Evolutionary conservation across 140 eudicot genomes (phyloP), one percentile per base, ranked within the genome.

Genomic region (Flaveria floridana): DNA sequence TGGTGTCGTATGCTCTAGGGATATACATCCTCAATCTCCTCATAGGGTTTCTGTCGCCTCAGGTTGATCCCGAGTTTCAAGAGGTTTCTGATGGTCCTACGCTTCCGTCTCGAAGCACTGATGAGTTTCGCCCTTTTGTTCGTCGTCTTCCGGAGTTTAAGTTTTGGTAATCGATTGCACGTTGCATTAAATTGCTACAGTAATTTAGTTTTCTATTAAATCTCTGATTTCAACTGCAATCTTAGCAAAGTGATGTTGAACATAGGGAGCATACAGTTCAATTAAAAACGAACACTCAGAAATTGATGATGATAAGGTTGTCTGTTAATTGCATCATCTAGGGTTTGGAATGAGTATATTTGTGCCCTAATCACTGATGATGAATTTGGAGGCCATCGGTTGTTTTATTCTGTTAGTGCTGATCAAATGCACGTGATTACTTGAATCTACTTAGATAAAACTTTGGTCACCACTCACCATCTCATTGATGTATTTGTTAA

Each of bases 71-170:
- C 9, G 87, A 85, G 64, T 75, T 87, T 19, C 86, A 76, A 80
- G 84, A 78, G 46, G 75, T 79, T 28, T 47, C 76, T 15, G 88
- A 83, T 79, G 95, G 87, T 9, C 90, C 94, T 1, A 18, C 83
- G 4, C 77, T 88, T 2, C 95, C 95, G 15, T 72, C 82, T 9
- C 76, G 86, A 12, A 85, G 71, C 69, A 76, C 90, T 44, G 95
- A 89, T 70, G 98, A 92, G 87, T 92, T 87, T 51, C 92, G 87
- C 44, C 98, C 98, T 11, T 92, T 92, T 67, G 87, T 87, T 76
- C 96, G 98, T 39, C 90, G 96, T 39, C 87, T 92, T 39, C 98
- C 98, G 2, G 98, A 92, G 80, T 89, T 92, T 77, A 82, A 83
- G 75, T 89, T 92, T 87, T 92, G 98, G 98, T 93, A 64, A 48